Percentiles rank a stretch among this genome's conserved stretches.
Conservation (phyloP, 306 rosid species). For the Glycine tomentella region DNA sequence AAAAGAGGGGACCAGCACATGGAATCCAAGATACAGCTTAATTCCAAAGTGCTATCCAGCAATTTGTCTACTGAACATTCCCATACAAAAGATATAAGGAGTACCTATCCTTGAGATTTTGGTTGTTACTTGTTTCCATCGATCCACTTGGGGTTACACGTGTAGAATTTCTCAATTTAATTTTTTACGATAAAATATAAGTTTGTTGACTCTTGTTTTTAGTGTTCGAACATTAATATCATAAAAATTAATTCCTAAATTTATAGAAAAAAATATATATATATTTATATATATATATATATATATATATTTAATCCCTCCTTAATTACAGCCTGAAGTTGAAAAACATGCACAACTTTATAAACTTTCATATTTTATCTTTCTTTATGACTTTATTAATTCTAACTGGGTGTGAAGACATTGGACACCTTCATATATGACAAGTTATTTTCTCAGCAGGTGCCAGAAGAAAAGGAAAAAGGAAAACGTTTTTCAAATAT, state of each 20-base stretch:
- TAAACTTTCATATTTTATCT: neutral
- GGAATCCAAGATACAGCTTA: slow-evolving; percentile 7
- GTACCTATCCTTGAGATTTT: slow-evolving; percentile 15
- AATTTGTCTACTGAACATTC: neutral
- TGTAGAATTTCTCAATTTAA: neutral
- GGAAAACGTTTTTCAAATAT: slow-evolving; percentile 42
- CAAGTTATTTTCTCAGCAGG: slow-evolving; percentile 10
- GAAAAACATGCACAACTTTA: too few relatives aligned
- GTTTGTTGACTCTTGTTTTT: too few relatives aligned
- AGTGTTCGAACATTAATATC: too few relatives aligned
- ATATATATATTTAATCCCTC: too few relatives aligned
- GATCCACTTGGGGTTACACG: slow-evolving; percentile 25
- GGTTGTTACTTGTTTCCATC: slow-evolving; percentile 2
- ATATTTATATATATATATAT: too few relatives aligned
- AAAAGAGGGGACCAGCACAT: neutral
- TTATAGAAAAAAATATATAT: too few relatives aligned
- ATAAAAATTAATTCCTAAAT: too few relatives aligned
- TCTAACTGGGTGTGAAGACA: neutral
- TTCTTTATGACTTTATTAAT: neutral
- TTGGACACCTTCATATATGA: slow-evolving; percentile 45
- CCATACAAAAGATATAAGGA: neutral
- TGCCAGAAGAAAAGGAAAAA: slow-evolving; percentile 31
- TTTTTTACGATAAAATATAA: too few relatives aligned
- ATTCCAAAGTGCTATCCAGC: slow-evolving; percentile 32
- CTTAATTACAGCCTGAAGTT: too few relatives aligned